A percentile compares a stretch with the other conserved stretches of the same genome.
These are phyloP conservation scores for Skeletonema potamos DNA, from an alignment of 108 stramenopile genomes.

Conservation along the genomic window DNA sequence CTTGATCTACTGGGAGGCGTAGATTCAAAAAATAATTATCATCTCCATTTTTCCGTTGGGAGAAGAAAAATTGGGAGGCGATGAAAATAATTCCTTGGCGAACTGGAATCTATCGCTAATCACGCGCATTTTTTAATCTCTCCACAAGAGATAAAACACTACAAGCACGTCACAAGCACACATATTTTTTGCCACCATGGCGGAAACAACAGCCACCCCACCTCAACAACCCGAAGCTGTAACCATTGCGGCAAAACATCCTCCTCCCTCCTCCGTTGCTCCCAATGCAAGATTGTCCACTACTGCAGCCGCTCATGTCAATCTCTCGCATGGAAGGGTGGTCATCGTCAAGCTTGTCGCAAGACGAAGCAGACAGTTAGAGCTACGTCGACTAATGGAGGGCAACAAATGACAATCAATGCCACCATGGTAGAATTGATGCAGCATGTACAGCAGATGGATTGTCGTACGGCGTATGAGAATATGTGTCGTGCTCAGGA, in stretches of 20 bases:
- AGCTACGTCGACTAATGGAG: neutral
- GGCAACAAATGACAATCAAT: neutral
- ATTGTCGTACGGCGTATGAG: constrained; percentile 26
- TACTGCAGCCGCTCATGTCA: constrained; percentile 42
- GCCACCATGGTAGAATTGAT: constrained; percentile 12
- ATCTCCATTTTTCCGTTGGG: too few species aligned
- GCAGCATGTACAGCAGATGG: constrained; percentile 18
- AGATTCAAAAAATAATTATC: too few species aligned
- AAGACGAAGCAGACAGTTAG: neutral
- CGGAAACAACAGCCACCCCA: neutral
- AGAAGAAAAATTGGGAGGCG: neutral
- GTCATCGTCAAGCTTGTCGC: constrained; percentile 28
- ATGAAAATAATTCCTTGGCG: neutral
- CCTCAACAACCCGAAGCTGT: neutral
- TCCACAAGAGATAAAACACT: too few species aligned
- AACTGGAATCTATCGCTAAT: neutral
- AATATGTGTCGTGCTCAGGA: constrained; percentile 42
- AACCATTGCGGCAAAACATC: constrained; percentile 32
- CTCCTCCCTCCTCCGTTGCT: constrained; percentile 35
- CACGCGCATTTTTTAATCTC: neutral
- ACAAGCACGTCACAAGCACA: too few species aligned
- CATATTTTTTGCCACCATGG: neutral
- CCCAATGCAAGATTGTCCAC: constrained; percentile 34
- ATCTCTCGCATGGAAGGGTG: constrained; percentile 21
- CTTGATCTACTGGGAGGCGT: too few species aligned